A percentile compares a stretch with the other conserved stretches of the same genome.
phyloP scores from a whole-genome alignment of 768 basidiomycete species.

The Scleroderma citrinum region DNA sequence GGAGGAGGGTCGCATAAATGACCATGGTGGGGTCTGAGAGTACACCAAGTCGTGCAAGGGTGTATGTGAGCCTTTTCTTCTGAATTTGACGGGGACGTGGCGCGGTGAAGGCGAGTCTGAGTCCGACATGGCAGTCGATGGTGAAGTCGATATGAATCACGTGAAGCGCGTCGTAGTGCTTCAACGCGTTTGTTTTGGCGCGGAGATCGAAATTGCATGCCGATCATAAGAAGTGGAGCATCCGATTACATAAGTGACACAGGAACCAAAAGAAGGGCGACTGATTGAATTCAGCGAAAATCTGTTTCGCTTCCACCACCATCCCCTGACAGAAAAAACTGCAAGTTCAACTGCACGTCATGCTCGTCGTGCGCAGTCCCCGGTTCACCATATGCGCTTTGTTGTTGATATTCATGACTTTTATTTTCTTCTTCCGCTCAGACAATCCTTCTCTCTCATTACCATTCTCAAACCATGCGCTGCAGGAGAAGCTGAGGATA shows the following conservation, averaged over 20 bases:
- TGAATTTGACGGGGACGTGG: slow-evolving; percentile 14
- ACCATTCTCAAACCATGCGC: slow-evolving; percentile 1
- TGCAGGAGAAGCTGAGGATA: slow-evolving; percentile 9
- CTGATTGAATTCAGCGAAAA: no score
- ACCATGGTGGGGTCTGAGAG: no score
- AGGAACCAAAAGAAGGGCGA: not conserved
- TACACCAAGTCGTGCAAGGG: slow-evolving; percentile 1
- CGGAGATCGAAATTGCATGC: slow-evolving; percentile 24
- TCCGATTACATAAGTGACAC: slow-evolving; percentile 17
- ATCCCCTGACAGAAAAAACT: no score
- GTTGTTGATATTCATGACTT: slow-evolving; percentile 18
- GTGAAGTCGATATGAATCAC: slow-evolving; percentile 28
- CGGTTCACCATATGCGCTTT: slow-evolving; percentile 26
- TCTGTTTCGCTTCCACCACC: no score
- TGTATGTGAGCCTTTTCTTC: slow-evolving; percentile 16
- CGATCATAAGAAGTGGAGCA: not conserved
- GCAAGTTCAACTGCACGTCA: no score
- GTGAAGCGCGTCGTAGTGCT: slow-evolving; percentile 14
- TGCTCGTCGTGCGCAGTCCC: slow-evolving; percentile 25
- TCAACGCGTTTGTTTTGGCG: slow-evolving; percentile 29
- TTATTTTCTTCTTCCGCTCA: slow-evolving; percentile 25
- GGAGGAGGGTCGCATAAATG: no score
- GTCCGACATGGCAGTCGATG: slow-evolving; percentile 24
- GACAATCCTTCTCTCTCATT: slow-evolving; percentile 4
- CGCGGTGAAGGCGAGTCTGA: slow-evolving; percentile 6